These are phyloP conservation scores for Arthrobotrys musiformis DNA, from an alignment of 2,329 filamentous ascomycete genomes.

Conservation along the genomic window DNA sequence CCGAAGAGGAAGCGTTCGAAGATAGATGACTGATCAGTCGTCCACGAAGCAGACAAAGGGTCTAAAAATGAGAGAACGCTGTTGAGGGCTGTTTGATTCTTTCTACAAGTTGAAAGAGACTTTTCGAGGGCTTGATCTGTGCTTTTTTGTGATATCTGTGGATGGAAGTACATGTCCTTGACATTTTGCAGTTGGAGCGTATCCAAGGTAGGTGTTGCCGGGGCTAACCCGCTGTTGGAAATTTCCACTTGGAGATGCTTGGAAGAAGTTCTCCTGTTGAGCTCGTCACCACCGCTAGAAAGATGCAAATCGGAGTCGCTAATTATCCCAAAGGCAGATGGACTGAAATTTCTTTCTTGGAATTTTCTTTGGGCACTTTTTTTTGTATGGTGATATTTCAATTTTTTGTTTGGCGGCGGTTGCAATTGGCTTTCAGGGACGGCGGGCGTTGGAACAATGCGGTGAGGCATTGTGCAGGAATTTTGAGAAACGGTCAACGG, in stretches of 20 bases:
- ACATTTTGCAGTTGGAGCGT: constrained; percentile 6
- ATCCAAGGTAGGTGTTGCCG: background rate
- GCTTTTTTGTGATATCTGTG: background rate
- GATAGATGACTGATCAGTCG: background rate
- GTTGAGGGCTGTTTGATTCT: constrained; percentile 21
- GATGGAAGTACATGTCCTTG: constrained; percentile 36
- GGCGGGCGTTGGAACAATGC: background rate
- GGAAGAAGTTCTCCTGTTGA: background rate
- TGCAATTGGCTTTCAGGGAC: no score
- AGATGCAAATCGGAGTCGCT: no score
- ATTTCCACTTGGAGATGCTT: constrained; percentile 2
- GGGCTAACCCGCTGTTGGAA: background rate
- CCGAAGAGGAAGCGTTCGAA: constrained; percentile 45
- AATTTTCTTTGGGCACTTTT: background rate
- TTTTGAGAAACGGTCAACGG: background rate
- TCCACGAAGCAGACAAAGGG: background rate
- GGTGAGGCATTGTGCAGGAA: constrained; percentile 6
- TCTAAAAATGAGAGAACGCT: constrained; percentile 22
- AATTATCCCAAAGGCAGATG: constrained; percentile 2
- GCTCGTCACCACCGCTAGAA: no score
- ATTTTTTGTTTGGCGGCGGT: background rate
- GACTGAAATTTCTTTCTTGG: background rate
- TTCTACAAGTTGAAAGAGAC: constrained; percentile 26
- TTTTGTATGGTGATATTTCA: background rate
- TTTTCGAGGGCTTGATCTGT: constrained; percentile 19